phyloP scores from a whole-genome alignment of 2,329 filamentous ascomycete species.

The Pseudocercospora ulei region DNA sequence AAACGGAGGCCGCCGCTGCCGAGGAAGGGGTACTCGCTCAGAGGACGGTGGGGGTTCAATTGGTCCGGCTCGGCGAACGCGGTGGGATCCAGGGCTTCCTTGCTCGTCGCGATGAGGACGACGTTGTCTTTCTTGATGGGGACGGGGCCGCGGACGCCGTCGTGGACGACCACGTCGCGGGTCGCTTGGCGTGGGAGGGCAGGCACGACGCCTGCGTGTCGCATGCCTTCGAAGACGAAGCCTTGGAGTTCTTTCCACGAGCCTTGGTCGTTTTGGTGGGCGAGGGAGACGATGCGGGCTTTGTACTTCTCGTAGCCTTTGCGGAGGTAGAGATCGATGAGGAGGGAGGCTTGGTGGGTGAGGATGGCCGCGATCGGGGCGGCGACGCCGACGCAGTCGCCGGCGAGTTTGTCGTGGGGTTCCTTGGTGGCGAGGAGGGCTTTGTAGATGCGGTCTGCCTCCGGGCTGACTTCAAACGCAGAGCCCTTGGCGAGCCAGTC shows the following conservation, averaged over 20 bases:
- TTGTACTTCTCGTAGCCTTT: slow-evolving; percentile 46
- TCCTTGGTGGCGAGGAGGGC: slow-evolving; percentile 42
- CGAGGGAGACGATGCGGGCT: slow-evolving; percentile 44
- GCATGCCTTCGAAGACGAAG: slow-evolving; percentile 49
- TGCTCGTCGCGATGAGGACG: slow-evolving; percentile 41
- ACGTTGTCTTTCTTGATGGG: slow-evolving; percentile 40
- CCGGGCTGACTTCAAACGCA: slow-evolving; percentile 43
- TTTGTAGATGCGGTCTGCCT: slow-evolving; percentile 47
- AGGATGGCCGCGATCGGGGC: slow-evolving; percentile 45
- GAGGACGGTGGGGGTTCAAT: slow-evolving; percentile 39
- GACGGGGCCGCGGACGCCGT: slow-evolving; percentile 43
- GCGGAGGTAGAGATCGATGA: slow-evolving; percentile 47
- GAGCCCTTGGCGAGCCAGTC: slow-evolving; percentile 44
- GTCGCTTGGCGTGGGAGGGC: slow-evolving; percentile 46
- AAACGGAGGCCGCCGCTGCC: slow-evolving; percentile 38
- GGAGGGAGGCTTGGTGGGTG: slow-evolving; percentile 46
- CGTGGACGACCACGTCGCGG: slow-evolving; percentile 37
- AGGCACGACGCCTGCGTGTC: slow-evolving; percentile 45
- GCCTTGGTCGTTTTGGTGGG: slow-evolving; percentile 38
- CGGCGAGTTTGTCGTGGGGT: slow-evolving; percentile 43
- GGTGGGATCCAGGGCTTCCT: slow-evolving; percentile 36
- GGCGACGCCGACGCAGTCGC: slow-evolving; percentile 44
- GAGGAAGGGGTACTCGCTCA: slow-evolving; percentile 35
- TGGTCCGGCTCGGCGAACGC: slow-evolving; percentile 39
- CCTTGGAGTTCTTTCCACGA: slow-evolving; percentile 44